Conservation (phyloP, 352 stramenopile species). For the Phytophthora hibernalis region DNA sequence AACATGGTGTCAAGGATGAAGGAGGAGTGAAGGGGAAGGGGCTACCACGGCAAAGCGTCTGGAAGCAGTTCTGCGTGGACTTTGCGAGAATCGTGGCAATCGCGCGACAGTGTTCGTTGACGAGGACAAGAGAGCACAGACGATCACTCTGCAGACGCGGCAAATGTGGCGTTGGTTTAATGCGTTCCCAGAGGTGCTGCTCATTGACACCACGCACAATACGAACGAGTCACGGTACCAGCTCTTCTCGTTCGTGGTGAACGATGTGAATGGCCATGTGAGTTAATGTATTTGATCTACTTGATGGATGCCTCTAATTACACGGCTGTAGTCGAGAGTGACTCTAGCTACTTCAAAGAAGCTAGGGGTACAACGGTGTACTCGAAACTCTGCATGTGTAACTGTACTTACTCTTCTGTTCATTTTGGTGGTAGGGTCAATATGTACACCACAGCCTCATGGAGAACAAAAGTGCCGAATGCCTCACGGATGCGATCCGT, state of each 20-base stretch:
- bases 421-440: conserved; percentile 4
- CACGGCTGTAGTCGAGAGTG: neutral
- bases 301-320: neutral
- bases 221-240: conserved; percentile 10
- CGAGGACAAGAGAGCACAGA: too few species aligned
- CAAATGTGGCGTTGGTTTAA: too few species aligned
- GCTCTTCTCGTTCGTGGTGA: conserved; percentile 8
- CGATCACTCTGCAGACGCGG: too few species aligned
- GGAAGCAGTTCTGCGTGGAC: too few species aligned
- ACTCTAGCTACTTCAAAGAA: neutral
- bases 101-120: too few species aligned
- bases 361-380: too few species aligned
- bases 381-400: neutral
- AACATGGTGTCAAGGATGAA: neutral
- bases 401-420: neutral
- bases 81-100: too few species aligned
- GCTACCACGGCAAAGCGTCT: neutral
- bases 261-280: conserved; percentile 1
- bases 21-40: neutral
- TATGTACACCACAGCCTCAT: conserved; percentile 9
- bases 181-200: conserved; percentile 7
- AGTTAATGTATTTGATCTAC: neutral
- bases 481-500: too few species aligned
- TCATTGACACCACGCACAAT: conserved; percentile 12
- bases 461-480: conserved; percentile 11